Conservation (phyloP, 2,329 filamentous ascomycete species). For the Penicillium fuscoglaucum region DNA sequence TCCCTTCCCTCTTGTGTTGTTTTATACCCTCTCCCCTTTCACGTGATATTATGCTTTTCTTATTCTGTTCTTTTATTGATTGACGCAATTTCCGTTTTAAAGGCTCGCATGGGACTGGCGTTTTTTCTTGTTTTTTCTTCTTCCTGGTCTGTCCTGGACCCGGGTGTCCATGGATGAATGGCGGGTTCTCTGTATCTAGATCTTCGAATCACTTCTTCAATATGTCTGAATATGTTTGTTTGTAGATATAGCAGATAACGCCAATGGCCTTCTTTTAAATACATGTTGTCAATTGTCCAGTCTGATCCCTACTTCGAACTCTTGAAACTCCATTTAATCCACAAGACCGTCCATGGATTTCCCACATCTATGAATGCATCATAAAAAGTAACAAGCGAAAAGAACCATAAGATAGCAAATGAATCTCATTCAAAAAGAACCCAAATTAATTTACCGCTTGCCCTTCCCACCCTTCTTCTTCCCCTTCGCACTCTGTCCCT, state of each 20-base stretch:
- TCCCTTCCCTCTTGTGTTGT: conserved; percentile 19
- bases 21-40: conserved; percentile 28
- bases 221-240: conserved; percentile 5
- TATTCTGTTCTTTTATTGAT: conserved; percentile 29
- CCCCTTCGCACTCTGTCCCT: conserved; percentile 28
- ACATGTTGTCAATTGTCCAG: background rate
- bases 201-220: conserved; percentile 21
- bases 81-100: conserved; percentile 29
- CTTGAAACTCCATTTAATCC: background rate
- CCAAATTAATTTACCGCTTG: conserved; percentile 58
- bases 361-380: conserved; percentile 3
- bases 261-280: background rate
- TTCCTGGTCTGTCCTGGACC: conserved; percentile 18
- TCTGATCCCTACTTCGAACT: background rate
- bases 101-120: conserved; percentile 39
- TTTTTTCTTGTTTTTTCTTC: conserved; percentile 18
- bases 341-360: background rate
- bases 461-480: conserved; percentile 71
- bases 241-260: background rate
- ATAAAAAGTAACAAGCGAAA: background rate
- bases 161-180: conserved; percentile 22
- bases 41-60: conserved; percentile 30
- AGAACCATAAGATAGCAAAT: background rate
- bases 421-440: background rate
- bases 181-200: conserved; percentile 27